Percentiles rank a stretch among this genome's conserved stretches.
Conservation (phyloP, 2,329 filamentous ascomycete species). For the Tolypocladium ophioglossoides region DNA sequence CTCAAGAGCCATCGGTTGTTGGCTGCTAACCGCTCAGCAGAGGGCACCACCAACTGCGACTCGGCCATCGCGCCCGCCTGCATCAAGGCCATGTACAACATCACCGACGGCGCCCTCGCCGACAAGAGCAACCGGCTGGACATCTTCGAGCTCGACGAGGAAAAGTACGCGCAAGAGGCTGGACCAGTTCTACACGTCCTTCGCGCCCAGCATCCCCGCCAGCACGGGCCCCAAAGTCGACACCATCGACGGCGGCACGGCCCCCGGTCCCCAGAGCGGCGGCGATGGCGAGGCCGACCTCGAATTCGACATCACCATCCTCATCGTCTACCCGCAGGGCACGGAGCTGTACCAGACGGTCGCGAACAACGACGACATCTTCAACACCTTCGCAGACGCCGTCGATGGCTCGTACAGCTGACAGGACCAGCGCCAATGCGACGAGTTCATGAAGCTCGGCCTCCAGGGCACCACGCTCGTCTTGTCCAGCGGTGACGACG, state of each 20-base stretch:
- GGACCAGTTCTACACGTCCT: conserved; percentile 34
- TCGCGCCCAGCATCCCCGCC: conserved; percentile 26
- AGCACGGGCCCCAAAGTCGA: conserved; percentile 32
- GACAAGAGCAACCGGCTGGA: conserved; percentile 35
- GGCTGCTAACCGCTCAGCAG: background rate
- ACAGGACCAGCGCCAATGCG: conserved; percentile 32
- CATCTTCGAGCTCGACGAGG: conserved; percentile 39
- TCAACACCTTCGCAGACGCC: conserved; percentile 32
- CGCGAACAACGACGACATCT: conserved; percentile 24
- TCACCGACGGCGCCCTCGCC: conserved; percentile 25
- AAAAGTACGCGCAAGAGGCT: conserved; percentile 40
- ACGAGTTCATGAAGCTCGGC: conserved; percentile 47
- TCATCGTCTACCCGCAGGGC: conserved; percentile 40
- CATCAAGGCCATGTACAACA: conserved; percentile 36
- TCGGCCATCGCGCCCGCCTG: conserved; percentile 46
- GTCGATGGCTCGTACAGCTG: conserved; percentile 33
- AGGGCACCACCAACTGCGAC: conserved; percentile 27
- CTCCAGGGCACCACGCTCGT: conserved; percentile 39
- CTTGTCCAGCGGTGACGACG: conserved; percentile 22
- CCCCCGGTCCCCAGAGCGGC: conserved; percentile 23
- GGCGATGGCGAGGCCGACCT: conserved; percentile 38
- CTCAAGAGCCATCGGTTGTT: too few species aligned
- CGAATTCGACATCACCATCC: conserved; percentile 42
- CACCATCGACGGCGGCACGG: conserved; percentile 34
- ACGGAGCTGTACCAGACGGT: conserved; percentile 35